Percentiles rank a stretch among this genome's conserved stretches.
Evolutionary conservation across 176 grass and related monocot species (phyloP).

Genomic region (Hsuehochloa calcarea): DNA sequence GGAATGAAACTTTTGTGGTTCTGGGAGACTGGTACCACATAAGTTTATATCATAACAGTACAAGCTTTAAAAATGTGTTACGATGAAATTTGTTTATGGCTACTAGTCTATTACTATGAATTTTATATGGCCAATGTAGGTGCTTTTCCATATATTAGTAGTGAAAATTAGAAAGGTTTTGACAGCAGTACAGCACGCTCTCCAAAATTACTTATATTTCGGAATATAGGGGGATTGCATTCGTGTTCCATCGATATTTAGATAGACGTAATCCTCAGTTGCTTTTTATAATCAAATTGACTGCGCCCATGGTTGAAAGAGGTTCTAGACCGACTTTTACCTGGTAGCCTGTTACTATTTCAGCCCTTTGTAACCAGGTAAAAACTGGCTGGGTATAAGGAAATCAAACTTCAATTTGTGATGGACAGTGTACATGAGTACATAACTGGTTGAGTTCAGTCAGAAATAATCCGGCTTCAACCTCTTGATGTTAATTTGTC

Average conservation of each 20-base stretch:
- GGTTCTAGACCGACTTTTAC: not conserved
- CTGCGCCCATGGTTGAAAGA: not conserved
- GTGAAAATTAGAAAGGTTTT: not conserved
- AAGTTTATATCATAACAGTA: not conserved
- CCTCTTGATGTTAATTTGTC: not conserved
- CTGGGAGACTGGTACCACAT: too few species aligned
- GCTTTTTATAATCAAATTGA: slow-evolving; percentile 15
- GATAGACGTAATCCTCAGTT: not conserved
- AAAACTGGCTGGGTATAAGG: not conserved
- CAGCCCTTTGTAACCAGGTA: not conserved
- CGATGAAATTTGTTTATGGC: not conserved
- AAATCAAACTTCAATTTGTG: slow-evolving; percentile 9
- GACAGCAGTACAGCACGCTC: not conserved
- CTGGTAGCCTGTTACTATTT: slow-evolving; percentile 4
- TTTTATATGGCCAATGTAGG: not conserved
- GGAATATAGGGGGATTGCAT: not conserved
- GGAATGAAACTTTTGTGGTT: too few species aligned
- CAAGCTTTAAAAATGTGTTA: not conserved
- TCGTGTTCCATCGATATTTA: not conserved
- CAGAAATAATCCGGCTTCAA: not conserved
- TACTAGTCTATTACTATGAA: not conserved
- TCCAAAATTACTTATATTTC: not conserved
- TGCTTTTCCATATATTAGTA: not conserved
- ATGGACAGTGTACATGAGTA: not conserved
- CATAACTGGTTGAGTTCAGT: not conserved